Evolutionary conservation across 2,329 filamentous ascomycete species (phyloP).

Genomic region (Clarireedia paspali): DNA sequence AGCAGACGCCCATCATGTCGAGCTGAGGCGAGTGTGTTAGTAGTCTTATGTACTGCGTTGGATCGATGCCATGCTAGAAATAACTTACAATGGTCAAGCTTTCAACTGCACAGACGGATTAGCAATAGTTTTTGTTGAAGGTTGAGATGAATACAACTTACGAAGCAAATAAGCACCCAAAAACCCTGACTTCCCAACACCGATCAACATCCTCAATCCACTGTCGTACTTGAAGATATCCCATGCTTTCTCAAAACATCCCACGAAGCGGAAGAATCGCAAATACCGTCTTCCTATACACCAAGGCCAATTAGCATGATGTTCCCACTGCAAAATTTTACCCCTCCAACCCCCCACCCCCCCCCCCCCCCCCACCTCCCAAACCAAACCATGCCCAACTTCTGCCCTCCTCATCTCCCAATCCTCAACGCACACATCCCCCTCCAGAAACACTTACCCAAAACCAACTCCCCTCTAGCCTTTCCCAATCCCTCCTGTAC

Average conservation of each 20-base stretch:
- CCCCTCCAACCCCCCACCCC: background rate
- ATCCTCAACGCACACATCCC: background rate
- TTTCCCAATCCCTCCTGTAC: constrained; percentile 31
- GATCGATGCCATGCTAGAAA: background rate
- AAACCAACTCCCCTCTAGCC: constrained; percentile 33
- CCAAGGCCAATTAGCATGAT: background rate
- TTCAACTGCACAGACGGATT: constrained; percentile 38
- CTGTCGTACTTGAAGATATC: constrained; percentile 29
- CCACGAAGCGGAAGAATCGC: constrained; percentile 61
- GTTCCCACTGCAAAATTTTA: background rate
- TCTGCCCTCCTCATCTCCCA: background rate
- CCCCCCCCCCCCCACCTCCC: too few species aligned
- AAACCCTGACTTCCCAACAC: constrained; percentile 49
- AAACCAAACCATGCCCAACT: background rate
- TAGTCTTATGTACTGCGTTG: background rate
- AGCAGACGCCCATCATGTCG: constrained; percentile 44
- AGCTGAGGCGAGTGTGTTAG: constrained; percentile 15
- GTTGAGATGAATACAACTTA: background rate
- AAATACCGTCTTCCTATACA: constrained; percentile 50
- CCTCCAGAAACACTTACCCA: constrained; percentile 30
- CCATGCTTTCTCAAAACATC: constrained; percentile 47
- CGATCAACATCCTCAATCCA: constrained; percentile 39
- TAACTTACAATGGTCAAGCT: constrained; percentile 51
- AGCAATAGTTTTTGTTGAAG: background rate
- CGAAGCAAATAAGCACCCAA: constrained; percentile 57